These are phyloP conservation scores for Stipa capillata DNA, from an alignment of 176 grass and related monocot genomes.

Conservation along the genomic window DNA sequence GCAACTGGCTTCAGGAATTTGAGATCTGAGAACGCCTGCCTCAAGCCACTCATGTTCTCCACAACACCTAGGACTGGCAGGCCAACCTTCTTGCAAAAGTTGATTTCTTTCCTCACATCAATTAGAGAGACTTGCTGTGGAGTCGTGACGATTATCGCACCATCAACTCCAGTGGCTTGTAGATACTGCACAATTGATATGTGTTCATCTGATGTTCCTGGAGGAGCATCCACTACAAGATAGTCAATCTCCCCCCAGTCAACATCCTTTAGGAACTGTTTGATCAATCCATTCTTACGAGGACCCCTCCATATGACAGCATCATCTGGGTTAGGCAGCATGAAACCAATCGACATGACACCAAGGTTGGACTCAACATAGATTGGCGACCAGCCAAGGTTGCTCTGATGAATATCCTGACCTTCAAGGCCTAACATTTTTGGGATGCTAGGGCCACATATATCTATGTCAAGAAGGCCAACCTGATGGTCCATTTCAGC, in stretches of 20 bases:
- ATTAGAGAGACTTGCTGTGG: conserved; percentile 81
- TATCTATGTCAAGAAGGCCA: conserved; percentile 69
- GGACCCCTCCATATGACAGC: conserved; percentile 77
- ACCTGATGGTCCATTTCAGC: conserved; percentile 55
- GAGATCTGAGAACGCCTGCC: conserved; percentile 44
- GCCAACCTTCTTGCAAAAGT: conserved; percentile 78
- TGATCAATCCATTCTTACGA: conserved; percentile 70
- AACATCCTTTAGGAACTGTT: conserved; percentile 82
- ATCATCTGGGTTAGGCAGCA: conserved; percentile 55
- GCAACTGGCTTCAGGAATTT: conserved; percentile 44
- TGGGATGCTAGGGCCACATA: conserved; percentile 67
- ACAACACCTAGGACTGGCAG: conserved; percentile 56
- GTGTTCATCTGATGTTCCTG: conserved; percentile 86
- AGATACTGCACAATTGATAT: conserved; percentile 97
- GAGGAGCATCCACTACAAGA: conserved; percentile 72
- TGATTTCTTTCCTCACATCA: conserved; percentile 65
- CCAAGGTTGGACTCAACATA: conserved; percentile 71
- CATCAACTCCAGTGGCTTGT: conserved; percentile 69
- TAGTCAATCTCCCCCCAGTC: conserved; percentile 80
- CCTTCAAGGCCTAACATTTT: conserved; percentile 72
- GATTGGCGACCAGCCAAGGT: conserved; percentile 74
- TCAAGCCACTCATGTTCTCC: conserved; percentile 80
- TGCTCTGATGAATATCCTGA: conserved; percentile 79
- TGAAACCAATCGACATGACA: conserved; percentile 83
- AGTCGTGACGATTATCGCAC: conserved; percentile 80